Conservation (phyloP, 1,284 basidiomycete species). For the Ganoderma boninense region DNA sequence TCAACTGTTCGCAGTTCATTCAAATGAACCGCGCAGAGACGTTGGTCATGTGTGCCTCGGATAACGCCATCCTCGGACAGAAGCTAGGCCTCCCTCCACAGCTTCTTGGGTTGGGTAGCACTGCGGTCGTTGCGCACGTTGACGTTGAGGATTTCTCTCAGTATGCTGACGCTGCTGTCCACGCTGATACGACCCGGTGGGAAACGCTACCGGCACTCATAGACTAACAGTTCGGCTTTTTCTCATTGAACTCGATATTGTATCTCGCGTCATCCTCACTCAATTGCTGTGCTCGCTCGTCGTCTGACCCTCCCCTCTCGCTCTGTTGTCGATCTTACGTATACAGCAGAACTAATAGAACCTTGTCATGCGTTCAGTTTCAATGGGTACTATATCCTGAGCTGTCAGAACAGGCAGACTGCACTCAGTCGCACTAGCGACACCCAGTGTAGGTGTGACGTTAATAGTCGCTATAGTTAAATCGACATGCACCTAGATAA, state of each 20-base stretch:
- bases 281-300: not conserved
- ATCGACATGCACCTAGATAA: not conserved
- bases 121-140: constrained; percentile 37
- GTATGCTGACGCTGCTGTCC: constrained; percentile 37
- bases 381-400: no score
- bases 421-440: not conserved
- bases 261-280: constrained; percentile 15
- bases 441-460: not conserved
- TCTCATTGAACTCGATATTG: not conserved
- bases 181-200: constrained; percentile 38
- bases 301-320: constrained; percentile 2
- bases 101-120: constrained; percentile 33
- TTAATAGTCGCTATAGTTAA: not conserved
- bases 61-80: constrained; percentile 30
- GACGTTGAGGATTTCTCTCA: constrained; percentile 35
- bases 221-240: not conserved
- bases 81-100: constrained; percentile 34
- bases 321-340: not conserved
- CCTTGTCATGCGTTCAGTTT: not conserved
- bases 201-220: constrained; percentile 8
- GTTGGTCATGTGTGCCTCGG: constrained; percentile 38
- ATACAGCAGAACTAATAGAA: not conserved
- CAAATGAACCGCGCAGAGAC: constrained; percentile 36
- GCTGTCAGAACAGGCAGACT: no score
- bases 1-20: constrained; percentile 33